A percentile compares a stretch with the other conserved stretches of the same genome.
Evolutionary conservation across 805 yeast genomes (phyloP).

Genomic region (Trichomonascus vanleenenianus): DNA sequence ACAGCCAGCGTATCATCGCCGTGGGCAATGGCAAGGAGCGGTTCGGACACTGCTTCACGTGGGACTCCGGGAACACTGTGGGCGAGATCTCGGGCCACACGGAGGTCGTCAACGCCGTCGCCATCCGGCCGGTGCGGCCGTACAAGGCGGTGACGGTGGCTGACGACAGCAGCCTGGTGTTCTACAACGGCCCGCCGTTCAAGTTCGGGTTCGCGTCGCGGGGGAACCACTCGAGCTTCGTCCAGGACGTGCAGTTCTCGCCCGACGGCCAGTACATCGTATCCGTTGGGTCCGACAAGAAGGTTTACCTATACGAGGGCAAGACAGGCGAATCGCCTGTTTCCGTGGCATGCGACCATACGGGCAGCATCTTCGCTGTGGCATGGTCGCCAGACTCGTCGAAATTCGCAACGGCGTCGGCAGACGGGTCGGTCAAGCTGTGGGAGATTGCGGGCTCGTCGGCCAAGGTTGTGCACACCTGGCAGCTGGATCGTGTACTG

Average conservation of each 20-base stretch:
- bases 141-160: conserved; percentile 89
- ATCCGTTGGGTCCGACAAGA: conserved; percentile 80
- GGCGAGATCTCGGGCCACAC: conserved; percentile 96
- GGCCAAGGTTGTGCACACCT: conserved; percentile 40
- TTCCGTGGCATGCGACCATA: conserved; percentile 41
- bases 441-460: conserved; percentile 42
- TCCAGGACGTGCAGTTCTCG: conserved; percentile 73
- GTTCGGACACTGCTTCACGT: conserved; percentile 86
- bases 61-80: conserved; percentile 93
- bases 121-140: conserved; percentile 80
- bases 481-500: conserved; percentile 37
- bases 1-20: conserved; percentile 75
- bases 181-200: conserved; percentile 90
- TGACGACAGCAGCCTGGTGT: conserved; percentile 80
- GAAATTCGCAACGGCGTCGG: conserved; percentile 70
- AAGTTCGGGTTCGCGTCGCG: conserved; percentile 69
- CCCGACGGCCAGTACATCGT: conserved; percentile 70
- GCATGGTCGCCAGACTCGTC: conserved; percentile 55
- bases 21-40: conserved; percentile 92
- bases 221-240: conserved; percentile 67
- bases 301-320: conserved; percentile 75
- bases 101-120: conserved; percentile 73
- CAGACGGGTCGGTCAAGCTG: conserved; percentile 66
- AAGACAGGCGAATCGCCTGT: conserved; percentile 68
- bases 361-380: conserved; percentile 75